Evolutionary conservation across 2,329 filamentous ascomycete species (phyloP), one percentile per base, ranked within the genome.

Genomic region (Aspergillus fructus): DNA sequence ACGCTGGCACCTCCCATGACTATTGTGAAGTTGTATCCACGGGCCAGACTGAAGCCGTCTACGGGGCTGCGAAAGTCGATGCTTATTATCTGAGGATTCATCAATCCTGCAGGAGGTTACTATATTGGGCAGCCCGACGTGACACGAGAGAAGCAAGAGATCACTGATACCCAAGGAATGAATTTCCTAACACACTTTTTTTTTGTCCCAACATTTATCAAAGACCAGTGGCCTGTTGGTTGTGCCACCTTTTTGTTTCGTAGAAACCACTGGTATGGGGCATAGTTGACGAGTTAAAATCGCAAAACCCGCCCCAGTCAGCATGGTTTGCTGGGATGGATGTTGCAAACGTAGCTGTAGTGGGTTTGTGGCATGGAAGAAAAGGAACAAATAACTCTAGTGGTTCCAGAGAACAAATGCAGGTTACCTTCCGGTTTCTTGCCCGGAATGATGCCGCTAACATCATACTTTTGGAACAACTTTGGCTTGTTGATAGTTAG

Each of bases 131-230:
- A 34, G 33, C 40, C 41, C 23, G 51, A 53, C 51, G 51, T 53
- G 43, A 43, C 43, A 53, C 43, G 43, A 47, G 21, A 47, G 42
- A 52, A 37, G 30, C 50, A 42, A 37, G 39, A 56, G 54, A 52
- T 53, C 13, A 47, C 43, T 45, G 52, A 58, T 61, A 59, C 50
- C 55, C 55, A 27, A 55, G 63, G 64, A 53, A 46, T 53, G 41
- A 42, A 48, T 17, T 53, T 46, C 41, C 41, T 53, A 46, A 34
- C 21, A 34, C 50, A 42, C 41, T 30, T 9, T 17, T 48, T 47
- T 39, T 40, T 40, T 21, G 43, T 53, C 19, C 23, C 17, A 41
- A 41, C 33, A 34, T 47, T 40, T 40, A 40, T 21, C 7, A 46
- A 34, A 11, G 39, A 23, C n/a, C 7, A 9, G 49, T 21, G 47